phyloP scores from a whole-genome alignment of 805 yeast species.

The Candida lessepsii region DNA sequence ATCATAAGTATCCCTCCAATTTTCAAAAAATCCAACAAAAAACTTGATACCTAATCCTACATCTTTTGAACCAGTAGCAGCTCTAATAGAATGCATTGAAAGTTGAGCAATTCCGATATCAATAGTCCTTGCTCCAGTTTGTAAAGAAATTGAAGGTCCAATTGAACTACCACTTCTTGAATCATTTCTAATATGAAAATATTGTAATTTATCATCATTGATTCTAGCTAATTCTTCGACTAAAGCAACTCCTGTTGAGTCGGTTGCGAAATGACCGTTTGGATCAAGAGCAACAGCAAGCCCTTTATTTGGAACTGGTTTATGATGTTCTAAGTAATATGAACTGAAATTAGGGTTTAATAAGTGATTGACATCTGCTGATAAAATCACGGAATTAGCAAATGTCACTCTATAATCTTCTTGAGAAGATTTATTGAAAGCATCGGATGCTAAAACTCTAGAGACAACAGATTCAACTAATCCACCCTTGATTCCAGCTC shows the following conservation, averaged over 20 bases:
- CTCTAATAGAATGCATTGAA: conserved; percentile 85
- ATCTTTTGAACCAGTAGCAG: conserved; percentile 75
- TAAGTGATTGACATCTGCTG: conserved; percentile 84
- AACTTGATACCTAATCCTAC: conserved; percentile 71
- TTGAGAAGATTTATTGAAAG: conserved; percentile 22
- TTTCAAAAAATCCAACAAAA: conserved; percentile 64
- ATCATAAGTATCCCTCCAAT: conserved; percentile 64
- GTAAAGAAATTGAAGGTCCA: conserved; percentile 67
- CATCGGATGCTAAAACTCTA: conserved; percentile 45
- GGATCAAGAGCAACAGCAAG: conserved; percentile 70
- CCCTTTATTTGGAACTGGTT: conserved; percentile 78
- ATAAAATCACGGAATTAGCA: conserved; percentile 75
- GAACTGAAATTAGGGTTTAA: conserved; percentile 71
- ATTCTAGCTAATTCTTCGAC: conserved; percentile 65
- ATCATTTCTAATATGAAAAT: conserved; percentile 84
- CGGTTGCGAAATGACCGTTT: conserved; percentile 83
- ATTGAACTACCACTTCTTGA: conserved; percentile 87
- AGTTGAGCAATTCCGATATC: conserved; percentile 83
- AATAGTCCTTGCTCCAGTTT: conserved; percentile 71
- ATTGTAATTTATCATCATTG: conserved; percentile 68
- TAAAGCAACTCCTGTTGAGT: conserved; percentile 67
- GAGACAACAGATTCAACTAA: conserved; percentile 62
- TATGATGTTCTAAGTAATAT: conserved; percentile 76
- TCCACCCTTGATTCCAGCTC: conserved; percentile 83
- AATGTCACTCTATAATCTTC: conserved; percentile 42